Base-by-base conservation (phyloP, 176 grass and related monocot species). In the Bolboschoenus planiculmis region DNA sequence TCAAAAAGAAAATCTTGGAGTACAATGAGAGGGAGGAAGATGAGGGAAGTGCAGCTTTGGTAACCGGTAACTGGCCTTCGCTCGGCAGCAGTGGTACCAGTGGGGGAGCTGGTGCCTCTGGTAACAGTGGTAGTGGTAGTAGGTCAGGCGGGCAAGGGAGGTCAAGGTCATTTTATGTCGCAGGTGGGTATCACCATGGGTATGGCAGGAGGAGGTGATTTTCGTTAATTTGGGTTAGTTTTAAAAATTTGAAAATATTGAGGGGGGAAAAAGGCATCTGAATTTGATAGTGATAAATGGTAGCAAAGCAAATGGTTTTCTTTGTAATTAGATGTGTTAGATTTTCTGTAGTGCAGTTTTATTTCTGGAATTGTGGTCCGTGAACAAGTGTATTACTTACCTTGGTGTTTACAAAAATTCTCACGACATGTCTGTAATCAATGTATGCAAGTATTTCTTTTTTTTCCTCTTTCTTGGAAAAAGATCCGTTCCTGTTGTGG, bases 21-120 rank as follows among this genome's bases (percentile, higher is more conserved):
- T 99, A 99, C 81, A 99, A 93, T 54, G 97, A 99, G 70, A 90
- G 97, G 78, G 97, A 99, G 85, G 93, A 99, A 43, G 97, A 96
- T 79, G 93, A 99, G 90, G 85, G 88, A 42, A 96, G 86, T 44
- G 89, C 86, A 36, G 83, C 86, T 61, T 89, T 86, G 10, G 85
- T 84, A 24, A 85, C 94, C 34, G 56, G 78, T 59, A 63, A 82
- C 42, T 82, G 80, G 80, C 58, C 80, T 60, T 59, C 23, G 0
- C 78, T 80, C 43, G 80, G 54, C 11, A 61, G 35, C 21, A 35
- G 79, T 58, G 59, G 79, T 63, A 63, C 7, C 24, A 81, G 85
- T 83, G 93, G 87, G 18, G 93, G 90, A 91, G 60, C 79, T 73
- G 91, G 85, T 64, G 86, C 88, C 60, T 88, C 87, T 37, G 85